Evolutionary conservation across 495 filamentous ascomycete genomes (phyloP).

Genomic region (Bacidia gigantensis): DNA sequence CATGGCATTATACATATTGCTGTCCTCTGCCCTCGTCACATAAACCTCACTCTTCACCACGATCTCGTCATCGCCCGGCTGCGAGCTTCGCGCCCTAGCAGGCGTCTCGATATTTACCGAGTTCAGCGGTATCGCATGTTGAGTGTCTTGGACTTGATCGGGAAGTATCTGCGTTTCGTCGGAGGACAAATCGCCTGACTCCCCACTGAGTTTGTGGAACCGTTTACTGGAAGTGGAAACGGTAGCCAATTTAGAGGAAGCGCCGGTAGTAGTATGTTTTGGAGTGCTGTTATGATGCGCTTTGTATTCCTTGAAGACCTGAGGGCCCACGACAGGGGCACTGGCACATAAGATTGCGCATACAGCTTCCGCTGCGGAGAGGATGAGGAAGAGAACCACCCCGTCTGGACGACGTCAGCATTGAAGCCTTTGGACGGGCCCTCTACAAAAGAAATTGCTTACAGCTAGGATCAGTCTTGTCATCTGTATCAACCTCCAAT

Average conservation of each 20-base stretch:
- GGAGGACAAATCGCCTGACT: background rate
- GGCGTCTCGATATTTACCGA: background rate
- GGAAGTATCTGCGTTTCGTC: background rate
- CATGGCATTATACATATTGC: too few species aligned
- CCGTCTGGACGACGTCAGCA: background rate
- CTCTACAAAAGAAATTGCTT: slow-evolving; percentile 7
- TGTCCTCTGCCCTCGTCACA: background rate
- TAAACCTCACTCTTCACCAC: background rate
- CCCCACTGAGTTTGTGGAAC: background rate
- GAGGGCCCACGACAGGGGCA: background rate
- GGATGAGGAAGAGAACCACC: background rate
- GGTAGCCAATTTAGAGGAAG: background rate
- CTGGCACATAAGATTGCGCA: background rate
- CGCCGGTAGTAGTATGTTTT: background rate
- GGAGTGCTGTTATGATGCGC: background rate
- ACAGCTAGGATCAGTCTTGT: slow-evolving; percentile 23
- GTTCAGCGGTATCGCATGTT: background rate
- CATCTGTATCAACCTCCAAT: slow-evolving; percentile 15
- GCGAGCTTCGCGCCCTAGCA: background rate
- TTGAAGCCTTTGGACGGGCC: background rate
- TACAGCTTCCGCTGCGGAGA: background rate
- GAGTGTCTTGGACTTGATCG: background rate
- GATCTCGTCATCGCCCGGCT: background rate
- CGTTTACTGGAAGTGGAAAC: background rate
- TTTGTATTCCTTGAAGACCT: background rate